phyloP scores from a whole-genome alignment of 306 rosid species.

The Prunus davidiana region DNA sequence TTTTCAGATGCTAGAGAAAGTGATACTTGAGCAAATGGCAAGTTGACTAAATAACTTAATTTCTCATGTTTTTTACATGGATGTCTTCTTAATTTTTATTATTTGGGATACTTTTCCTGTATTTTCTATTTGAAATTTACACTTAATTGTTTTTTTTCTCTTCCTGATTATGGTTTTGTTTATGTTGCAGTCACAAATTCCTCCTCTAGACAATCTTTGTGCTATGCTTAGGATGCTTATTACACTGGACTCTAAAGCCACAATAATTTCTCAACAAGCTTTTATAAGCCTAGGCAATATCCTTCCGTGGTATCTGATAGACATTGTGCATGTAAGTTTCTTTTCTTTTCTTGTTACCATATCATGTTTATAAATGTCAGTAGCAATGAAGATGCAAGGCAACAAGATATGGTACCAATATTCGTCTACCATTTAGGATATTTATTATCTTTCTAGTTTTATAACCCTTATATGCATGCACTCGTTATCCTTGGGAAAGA shows the following conservation, averaged over 20 bases:
- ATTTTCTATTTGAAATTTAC: not conserved
- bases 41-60: slow-evolving; percentile 26
- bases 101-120: slow-evolving; percentile 2
- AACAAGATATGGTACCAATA: not conserved
- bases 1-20: slow-evolving; percentile 51
- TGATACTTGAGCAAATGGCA: slow-evolving; percentile 55
- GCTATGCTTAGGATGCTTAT: slow-evolving; percentile 65
- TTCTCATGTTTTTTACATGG: not conserved
- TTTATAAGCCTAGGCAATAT: slow-evolving; percentile 41
- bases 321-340: slow-evolving; percentile 52
- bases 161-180: slow-evolving; percentile 16
- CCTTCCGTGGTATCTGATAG: slow-evolving; percentile 58
- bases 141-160: not conserved
- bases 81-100: not conserved
- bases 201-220: slow-evolving; percentile 60
- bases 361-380: not conserved
- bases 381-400: not conserved
- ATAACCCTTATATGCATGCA: not conserved
- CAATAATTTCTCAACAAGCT: slow-evolving; percentile 52
- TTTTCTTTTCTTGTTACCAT: not conserved
- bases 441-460: not conserved
- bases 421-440: not conserved
- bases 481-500: not conserved
- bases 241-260: slow-evolving; percentile 53
- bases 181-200: slow-evolving; percentile 42